Base-by-base conservation (phyloP, 1,284 basidiomycete genomes). In the Boletellus deceptivus region DNA sequence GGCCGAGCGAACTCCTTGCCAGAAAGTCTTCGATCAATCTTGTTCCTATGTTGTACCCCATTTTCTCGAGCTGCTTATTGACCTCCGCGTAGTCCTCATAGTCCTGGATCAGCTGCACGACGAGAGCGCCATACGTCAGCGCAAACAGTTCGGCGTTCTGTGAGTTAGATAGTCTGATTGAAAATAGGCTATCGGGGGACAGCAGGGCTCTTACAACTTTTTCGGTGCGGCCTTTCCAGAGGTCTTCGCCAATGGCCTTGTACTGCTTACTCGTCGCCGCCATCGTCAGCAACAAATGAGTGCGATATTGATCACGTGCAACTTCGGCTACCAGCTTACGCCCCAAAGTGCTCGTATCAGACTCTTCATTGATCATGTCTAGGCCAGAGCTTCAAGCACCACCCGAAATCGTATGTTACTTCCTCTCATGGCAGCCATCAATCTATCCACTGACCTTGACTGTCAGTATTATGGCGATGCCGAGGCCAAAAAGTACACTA, bases 41-140 rank as follows among this genome's bases (percentile, higher is more conserved):
- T 25, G 89, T 96, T 31, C 97, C 97, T 58, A 99, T 99, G 70
- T 96, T 98, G 72, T 98, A 98, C 4, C 97, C 97, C 96, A 98
- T 98, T 67, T 84, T 84, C 59, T 91, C 88, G 3, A 91, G 80
- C 63, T 91, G 87, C 62, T 86, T 88, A 69, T 91, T 91, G 56
- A 91, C 88, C 69, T 96, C 92, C 14, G 78, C 78, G 62, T 98
- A 99, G 75, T 99, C 95, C 67, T 99, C 96, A 65, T 98, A 99
- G 72, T 99, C 97, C 69, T 98, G 96, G 61, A 99, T 93, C 55
- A 99, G 83, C 74, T 99, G 97, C 34, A 98, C 93, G 45, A 99
- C 97, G 43, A 99, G 81, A 16, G 95, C 93, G 46, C 97, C 97
- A 63, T 99, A 99, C 22, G 96, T 99, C 55, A 99, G 73, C 4